These are phyloP conservation scores for Candida sphagnicola DNA, from an alignment of 805 yeast genomes.

Conservation along the genomic window DNA sequence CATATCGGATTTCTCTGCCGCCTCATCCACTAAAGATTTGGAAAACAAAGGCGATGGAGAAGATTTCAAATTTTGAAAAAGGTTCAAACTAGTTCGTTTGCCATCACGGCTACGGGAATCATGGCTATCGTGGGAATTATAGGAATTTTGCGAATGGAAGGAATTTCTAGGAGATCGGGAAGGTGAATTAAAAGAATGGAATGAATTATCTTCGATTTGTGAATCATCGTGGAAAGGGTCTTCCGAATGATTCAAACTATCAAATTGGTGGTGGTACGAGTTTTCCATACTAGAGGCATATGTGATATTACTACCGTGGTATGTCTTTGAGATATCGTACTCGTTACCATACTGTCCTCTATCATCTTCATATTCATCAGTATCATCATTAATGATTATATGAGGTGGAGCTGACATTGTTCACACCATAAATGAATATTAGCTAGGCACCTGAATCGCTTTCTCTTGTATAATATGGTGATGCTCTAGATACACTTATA, in stretches of 20 bases:
- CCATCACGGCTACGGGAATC: background rate
- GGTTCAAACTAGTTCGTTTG: background rate
- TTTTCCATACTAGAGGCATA: constrained; percentile 6
- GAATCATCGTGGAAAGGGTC: background rate
- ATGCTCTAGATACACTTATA: no score
- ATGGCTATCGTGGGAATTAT: background rate
- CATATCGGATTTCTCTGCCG: constrained; percentile 14
- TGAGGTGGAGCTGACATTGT: background rate
- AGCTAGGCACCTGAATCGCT: no score
- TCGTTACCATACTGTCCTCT: background rate
- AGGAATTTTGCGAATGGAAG: background rate
- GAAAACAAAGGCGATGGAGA: background rate
- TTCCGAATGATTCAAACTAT: background rate
- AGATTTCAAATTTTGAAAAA: background rate
- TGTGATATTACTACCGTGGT: background rate
- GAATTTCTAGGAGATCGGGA: no score
- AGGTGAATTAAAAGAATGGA: no score
- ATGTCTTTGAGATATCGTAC: background rate
- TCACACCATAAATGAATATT: background rate
- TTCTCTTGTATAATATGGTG: no score
- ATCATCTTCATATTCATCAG: no score
- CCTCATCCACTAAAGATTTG: constrained; percentile 3
- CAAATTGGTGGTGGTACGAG: constrained; percentile 2
- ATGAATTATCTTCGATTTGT: no score
- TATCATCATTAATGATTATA: background rate